A percentile compares a stretch with the other conserved stretches of the same genome.
These are phyloP conservation scores for Paecilomyces formosus DNA, from an alignment of 2,329 filamentous ascomycete genomes.

Conservation along the genomic window DNA sequence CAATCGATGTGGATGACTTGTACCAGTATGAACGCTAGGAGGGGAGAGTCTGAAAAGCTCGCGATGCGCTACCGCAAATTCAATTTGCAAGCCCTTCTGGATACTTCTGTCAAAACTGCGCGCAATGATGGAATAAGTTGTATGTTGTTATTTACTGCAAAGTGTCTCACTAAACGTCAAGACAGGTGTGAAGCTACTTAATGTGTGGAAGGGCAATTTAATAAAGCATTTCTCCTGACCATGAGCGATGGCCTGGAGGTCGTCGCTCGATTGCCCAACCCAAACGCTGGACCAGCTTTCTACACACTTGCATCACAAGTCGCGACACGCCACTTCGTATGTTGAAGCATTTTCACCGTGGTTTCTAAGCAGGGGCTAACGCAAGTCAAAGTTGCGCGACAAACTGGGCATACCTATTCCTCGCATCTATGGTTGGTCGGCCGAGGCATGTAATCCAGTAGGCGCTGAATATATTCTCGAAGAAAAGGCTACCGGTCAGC, in stretches of 20 bases:
- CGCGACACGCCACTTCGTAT: slow-evolving; percentile 16
- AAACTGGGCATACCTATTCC: slow-evolving; percentile 26
- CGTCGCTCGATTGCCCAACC: slow-evolving; percentile 12
- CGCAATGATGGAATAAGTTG: neutral
- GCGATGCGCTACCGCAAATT: slow-evolving; percentile 20
- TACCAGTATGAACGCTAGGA: slow-evolving; percentile 19
- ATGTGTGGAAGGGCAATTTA: slow-evolving; percentile 18
- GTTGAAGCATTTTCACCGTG: neutral
- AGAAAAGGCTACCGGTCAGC: slow-evolving; percentile 23
- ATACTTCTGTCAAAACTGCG: slow-evolving; percentile 5
- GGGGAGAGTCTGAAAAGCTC: slow-evolving; percentile 16
- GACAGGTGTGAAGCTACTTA: slow-evolving; percentile 11
- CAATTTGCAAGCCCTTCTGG: slow-evolving; percentile 14
- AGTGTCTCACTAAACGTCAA: neutral
- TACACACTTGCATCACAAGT: slow-evolving; percentile 17
- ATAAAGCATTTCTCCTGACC: slow-evolving; percentile 17
- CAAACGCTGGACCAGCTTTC: slow-evolving; percentile 11
- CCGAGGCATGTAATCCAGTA: slow-evolving; percentile 25
- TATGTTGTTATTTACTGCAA: neutral
- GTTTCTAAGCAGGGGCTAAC: neutral
- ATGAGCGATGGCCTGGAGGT: slow-evolving; percentile 14
- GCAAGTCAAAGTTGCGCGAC: slow-evolving; percentile 6
- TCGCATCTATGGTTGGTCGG: slow-evolving; percentile 25
- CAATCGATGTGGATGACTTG: slow-evolving; percentile 15
- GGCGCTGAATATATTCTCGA: slow-evolving; percentile 36